A percentile compares a stretch with the other conserved stretches of the same genome.
Conservation (phyloP, 495 filamentous ascomycete species). For the Pyrenopolyporus hunteri region DNA sequence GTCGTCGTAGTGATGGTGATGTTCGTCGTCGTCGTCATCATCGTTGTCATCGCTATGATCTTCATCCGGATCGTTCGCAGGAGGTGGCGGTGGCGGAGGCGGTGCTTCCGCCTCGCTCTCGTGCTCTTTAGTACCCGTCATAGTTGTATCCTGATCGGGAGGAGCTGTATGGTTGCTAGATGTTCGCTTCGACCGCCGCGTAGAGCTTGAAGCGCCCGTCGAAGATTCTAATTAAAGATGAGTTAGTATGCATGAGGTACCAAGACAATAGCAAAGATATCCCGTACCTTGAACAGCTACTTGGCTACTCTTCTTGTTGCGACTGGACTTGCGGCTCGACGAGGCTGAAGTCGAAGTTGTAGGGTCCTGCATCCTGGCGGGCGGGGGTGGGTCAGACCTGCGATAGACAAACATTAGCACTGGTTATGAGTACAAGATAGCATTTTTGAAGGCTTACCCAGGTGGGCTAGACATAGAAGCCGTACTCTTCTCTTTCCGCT, state of each 20-base stretch:
- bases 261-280: constrained; percentile 19
- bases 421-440: background rate
- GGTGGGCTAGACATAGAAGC: constrained; percentile 79
- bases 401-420: constrained; percentile 27
- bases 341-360: constrained; percentile 52
- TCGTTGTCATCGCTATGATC: constrained; percentile 57
- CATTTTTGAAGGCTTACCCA: constrained; percentile 23
- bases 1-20: constrained; percentile 60
- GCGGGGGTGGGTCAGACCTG: constrained; percentile 39
- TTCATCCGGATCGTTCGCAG: constrained; percentile 55
- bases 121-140: constrained; percentile 66
- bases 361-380: constrained; percentile 43
- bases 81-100: constrained; percentile 49
- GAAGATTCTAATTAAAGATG: constrained; percentile 25
- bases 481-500: constrained; percentile 66
- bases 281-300: constrained; percentile 47
- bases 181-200: constrained; percentile 59
- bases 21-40: constrained; percentile 56
- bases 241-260: constrained; percentile 5
- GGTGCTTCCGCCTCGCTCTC: constrained; percentile 58
- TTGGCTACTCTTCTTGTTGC: constrained; percentile 60
- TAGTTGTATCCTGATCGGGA: constrained; percentile 56
- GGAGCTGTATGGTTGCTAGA: constrained; percentile 55
- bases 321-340: constrained; percentile 70
- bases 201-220: constrained; percentile 46